These are phyloP conservation scores for Rhizoclosmatium sp. DNA, from an alignment of 192 early-diverging fungal genomes.

Conservation along the genomic window DNA sequence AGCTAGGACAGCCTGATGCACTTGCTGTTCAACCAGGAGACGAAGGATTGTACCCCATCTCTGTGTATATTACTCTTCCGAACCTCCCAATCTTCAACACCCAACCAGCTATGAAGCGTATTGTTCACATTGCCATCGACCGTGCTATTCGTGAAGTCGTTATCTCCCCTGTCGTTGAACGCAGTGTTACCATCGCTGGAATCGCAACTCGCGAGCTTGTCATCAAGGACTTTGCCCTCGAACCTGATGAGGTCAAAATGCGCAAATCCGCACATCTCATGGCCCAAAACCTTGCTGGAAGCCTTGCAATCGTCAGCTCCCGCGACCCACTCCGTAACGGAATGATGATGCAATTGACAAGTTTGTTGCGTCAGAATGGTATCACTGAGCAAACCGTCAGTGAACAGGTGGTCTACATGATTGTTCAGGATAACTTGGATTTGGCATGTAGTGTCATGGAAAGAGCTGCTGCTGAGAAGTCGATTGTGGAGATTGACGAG, in stretches of 20 bases:
- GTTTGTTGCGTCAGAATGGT: slow-evolving; percentile 75
- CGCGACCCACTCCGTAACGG: slow-evolving; percentile 90
- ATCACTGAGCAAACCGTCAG: slow-evolving; percentile 79
- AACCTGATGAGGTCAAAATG: slow-evolving; percentile 94
- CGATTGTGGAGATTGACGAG: slow-evolving; percentile 93
- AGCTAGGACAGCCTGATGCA: slow-evolving; percentile 32
- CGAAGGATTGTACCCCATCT: slow-evolving; percentile 20
- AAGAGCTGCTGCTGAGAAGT: slow-evolving; percentile 94
- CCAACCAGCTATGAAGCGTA: slow-evolving; percentile 86
- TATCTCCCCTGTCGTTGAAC: slow-evolving; percentile 89
- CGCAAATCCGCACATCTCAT: slow-evolving; percentile 93
- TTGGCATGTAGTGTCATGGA: slow-evolving; percentile 94
- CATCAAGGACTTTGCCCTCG: slow-evolving; percentile 94
- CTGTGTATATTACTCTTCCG: slow-evolving; percentile 42
- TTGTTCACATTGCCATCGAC: slow-evolving; percentile 89
- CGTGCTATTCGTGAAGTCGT: slow-evolving; percentile 86
- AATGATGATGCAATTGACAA: slow-evolving; percentile 78
- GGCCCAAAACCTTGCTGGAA: slow-evolving; percentile 88
- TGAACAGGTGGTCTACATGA: slow-evolving; percentile 84
- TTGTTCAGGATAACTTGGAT: slow-evolving; percentile 93
- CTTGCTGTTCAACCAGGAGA: slow-evolving; percentile 4
- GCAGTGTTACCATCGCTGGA: slow-evolving; percentile 91
- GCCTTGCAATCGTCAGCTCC: slow-evolving; percentile 88
- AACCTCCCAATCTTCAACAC: slow-evolving; percentile 79
- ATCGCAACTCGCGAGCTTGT: slow-evolving; percentile 93